Percentiles rank a stretch among this genome's conserved stretches.
Evolutionary conservation across 2,329 filamentous ascomycete genomes (phyloP).

Genomic region (Mariannaea elegans): DNA sequence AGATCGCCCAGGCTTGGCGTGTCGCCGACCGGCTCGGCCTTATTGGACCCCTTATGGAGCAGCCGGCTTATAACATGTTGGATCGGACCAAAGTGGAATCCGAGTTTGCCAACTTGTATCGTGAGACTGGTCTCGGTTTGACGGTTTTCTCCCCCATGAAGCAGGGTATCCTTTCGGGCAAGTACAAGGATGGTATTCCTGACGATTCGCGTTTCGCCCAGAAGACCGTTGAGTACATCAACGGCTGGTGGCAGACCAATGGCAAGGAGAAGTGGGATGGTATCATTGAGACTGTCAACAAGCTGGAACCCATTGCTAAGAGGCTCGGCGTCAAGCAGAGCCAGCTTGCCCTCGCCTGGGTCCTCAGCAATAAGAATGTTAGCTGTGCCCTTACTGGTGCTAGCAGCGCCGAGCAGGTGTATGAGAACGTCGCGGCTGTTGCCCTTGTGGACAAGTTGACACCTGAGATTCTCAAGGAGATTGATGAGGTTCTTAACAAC

Average conservation of each 20-base stretch:
- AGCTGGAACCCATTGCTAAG: slow-evolving; percentile 70
- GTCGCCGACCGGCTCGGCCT: slow-evolving; percentile 68
- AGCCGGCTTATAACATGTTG: slow-evolving; percentile 73
- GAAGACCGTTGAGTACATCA: slow-evolving; percentile 64
- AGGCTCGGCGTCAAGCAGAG: slow-evolving; percentile 67
- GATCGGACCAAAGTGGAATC: slow-evolving; percentile 69
- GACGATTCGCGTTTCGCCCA: slow-evolving; percentile 66
- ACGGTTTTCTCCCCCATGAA: slow-evolving; percentile 70
- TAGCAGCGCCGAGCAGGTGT: slow-evolving; percentile 65
- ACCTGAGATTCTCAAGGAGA: slow-evolving; percentile 65
- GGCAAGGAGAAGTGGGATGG: slow-evolving; percentile 62
- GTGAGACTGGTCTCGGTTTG: slow-evolving; percentile 66
- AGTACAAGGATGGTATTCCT: slow-evolving; percentile 72
- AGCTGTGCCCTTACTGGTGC: slow-evolving; percentile 70
- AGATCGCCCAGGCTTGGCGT: slow-evolving; percentile 70
- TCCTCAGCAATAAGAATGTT: slow-evolving; percentile 68
- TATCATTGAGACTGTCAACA: slow-evolving; percentile 67
- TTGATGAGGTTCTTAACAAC: slow-evolving; percentile 67
- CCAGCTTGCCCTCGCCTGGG: slow-evolving; percentile 69
- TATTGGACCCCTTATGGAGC: slow-evolving; percentile 72
- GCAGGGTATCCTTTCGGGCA: slow-evolving; percentile 69
- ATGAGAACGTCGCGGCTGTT: slow-evolving; percentile 66
- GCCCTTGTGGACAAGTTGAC: slow-evolving; percentile 64
- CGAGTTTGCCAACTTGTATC: slow-evolving; percentile 69
- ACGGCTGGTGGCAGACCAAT: slow-evolving; percentile 60